Evolutionary conservation across 1,139 yeast species (phyloP).

Genomic region (Spencermartinsiella ligniputridi): DNA sequence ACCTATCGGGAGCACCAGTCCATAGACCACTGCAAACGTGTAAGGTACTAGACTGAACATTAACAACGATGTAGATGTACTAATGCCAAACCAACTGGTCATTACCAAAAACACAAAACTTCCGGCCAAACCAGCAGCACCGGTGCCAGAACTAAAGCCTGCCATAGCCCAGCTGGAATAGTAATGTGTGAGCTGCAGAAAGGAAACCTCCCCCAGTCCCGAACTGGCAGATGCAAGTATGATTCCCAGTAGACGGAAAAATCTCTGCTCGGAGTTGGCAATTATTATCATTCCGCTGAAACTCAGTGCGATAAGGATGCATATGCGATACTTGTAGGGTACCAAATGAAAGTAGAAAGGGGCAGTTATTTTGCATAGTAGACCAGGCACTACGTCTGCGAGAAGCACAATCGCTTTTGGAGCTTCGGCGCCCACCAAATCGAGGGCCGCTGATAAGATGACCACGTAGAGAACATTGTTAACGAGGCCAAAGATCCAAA

Average conservation of each 20-base stretch:
- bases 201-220: conserved; percentile 88
- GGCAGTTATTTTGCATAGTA: conserved; percentile 61
- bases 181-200: conserved; percentile 73
- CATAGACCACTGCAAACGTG: conserved; percentile 20
- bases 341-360: conserved; percentile 74
- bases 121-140: conserved; percentile 89
- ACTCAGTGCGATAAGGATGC: conserved; percentile 54
- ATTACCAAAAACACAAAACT: conserved; percentile 53
- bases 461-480: conserved; percentile 90
- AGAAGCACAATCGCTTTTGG: conserved; percentile 85
- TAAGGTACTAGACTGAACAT: conserved; percentile 39
- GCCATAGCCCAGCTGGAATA: conserved; percentile 54
- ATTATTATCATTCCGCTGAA: conserved; percentile 72
- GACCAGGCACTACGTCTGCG: conserved; percentile 85
- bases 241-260: conserved; percentile 60
- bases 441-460: conserved; percentile 86
- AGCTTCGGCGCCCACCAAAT: conserved; percentile 73
- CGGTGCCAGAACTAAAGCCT: conserved; percentile 93
- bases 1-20: conserved; percentile 18
- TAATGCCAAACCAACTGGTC: conserved; percentile 50
- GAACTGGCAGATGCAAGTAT: conserved; percentile 76
- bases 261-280: conserved; percentile 41
- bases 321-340: conserved; percentile 54
- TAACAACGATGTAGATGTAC: conserved; percentile 44
- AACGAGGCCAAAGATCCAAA: conserved; percentile 80